Percentiles rank a stretch among this genome's conserved stretches.
These are phyloP conservation scores for Phaffia australis DNA, from an alignment of 768 basidiomycete species.

Conservation along the genomic window DNA sequence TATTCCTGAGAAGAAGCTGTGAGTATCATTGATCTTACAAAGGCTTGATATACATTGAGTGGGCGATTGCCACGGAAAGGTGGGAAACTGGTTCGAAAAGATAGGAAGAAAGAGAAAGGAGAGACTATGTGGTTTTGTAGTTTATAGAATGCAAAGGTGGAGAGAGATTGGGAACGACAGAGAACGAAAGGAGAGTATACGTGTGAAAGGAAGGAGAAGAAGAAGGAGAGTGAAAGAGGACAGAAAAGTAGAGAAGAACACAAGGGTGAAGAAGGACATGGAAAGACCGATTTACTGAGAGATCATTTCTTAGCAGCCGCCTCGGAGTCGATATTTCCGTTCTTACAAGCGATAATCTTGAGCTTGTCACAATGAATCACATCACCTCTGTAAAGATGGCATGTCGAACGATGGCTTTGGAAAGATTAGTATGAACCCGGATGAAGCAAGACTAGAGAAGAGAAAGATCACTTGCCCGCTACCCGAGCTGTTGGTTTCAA, in stretches of 20 bases:
- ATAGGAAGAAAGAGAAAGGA: too few species aligned
- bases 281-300: background rate
- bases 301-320: conserved; percentile 27
- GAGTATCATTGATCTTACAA: too few species aligned
- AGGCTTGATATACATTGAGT: too few species aligned
- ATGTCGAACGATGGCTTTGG: conserved; percentile 44
- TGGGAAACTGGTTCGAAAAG: too few species aligned
- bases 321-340: conserved; percentile 73
- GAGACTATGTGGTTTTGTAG: too few species aligned
- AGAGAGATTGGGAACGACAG: background rate
- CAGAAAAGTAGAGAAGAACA: background rate
- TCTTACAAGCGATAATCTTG: conserved; percentile 98
- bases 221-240: background rate
- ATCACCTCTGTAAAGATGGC: conserved; percentile 26
- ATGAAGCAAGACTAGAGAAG: background rate
- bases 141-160: too few species aligned
- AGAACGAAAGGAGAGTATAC: background rate
- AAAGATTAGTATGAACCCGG: conserved; percentile 48
- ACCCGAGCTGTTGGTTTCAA: conserved; percentile 48
- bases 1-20: too few species aligned
- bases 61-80: too few species aligned
- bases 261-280: background rate
- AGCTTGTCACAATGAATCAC: conserved; percentile 52
- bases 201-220: background rate
- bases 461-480: conserved; percentile 23